phyloP scores from a whole-genome alignment of 2,329 filamentous ascomycete species.

The Penicillium sp. region DNA sequence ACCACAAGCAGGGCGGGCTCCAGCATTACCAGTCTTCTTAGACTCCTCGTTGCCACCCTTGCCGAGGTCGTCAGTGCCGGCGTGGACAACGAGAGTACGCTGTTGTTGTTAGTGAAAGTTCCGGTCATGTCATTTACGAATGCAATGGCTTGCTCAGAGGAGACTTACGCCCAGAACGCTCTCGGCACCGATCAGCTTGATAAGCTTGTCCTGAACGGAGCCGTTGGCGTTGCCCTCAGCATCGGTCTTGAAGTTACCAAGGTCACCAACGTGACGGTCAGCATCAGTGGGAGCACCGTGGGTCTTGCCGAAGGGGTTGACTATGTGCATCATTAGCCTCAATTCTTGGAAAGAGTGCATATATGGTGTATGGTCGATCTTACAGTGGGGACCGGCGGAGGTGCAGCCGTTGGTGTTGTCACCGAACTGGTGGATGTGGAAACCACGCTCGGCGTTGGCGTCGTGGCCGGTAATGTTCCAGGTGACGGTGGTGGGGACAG shows the following conservation, averaged over 20 bases:
- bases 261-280: constrained; percentile 90
- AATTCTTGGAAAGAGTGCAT: neutral
- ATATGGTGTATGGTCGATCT: constrained; percentile 39
- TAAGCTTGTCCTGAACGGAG: constrained; percentile 71
- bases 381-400: constrained; percentile 95
- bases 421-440: constrained; percentile 98
- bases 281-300: constrained; percentile 85
- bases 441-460: constrained; percentile 91
- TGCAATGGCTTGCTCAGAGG: neutral
- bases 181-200: constrained; percentile 96
- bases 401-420: constrained; percentile 99
- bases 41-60: constrained; percentile 90
- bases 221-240: constrained; percentile 87
- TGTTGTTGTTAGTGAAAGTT: constrained; percentile 38
- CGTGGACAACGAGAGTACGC: constrained; percentile 94
- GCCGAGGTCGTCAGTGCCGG: constrained; percentile 94
- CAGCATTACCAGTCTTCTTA: constrained; percentile 98
- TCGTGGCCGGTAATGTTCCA: constrained; percentile 94
- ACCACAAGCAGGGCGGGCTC: constrained; percentile 91
- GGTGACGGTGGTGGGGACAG: constrained; percentile 76
- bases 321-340: constrained; percentile 47
- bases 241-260: constrained; percentile 97
- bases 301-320: constrained; percentile 92
- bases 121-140: neutral
- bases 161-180: constrained; percentile 82